Percentiles rank a stretch among this genome's conserved stretches.
Conservation (phyloP, 2,329 filamentous ascomycete species). For the Samsoniella hepiali region DNA sequence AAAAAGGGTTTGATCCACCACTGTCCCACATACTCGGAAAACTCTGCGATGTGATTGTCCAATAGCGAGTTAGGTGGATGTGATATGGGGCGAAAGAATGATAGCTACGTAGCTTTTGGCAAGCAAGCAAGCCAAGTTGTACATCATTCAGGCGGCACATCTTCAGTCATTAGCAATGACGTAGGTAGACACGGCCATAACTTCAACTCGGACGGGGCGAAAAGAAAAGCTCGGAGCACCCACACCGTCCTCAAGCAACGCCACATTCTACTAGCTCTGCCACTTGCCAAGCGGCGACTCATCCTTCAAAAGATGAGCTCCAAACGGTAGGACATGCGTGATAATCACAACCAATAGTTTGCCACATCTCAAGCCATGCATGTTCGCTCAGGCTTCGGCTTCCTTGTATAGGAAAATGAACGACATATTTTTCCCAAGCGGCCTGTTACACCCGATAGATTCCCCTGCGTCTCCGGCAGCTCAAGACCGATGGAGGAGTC, state of each 20-base stretch:
- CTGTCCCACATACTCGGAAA: not conserved
- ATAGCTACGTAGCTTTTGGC: not conserved
- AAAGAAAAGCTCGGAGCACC: not conserved
- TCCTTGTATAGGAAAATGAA: not conserved
- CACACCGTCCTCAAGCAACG: not conserved
- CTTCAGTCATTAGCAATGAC: not conserved
- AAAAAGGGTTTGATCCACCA: conserved; percentile 6
- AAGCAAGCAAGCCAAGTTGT: not conserved
- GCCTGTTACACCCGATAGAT: not conserved
- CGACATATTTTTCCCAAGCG: not conserved
- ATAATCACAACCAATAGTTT: not conserved
- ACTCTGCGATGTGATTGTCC: not conserved
- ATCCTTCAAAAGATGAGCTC: not conserved
- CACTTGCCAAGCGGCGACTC: not conserved
- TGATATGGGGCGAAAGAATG: not conserved
- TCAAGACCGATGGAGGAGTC: not conserved
- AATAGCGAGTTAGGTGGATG: not conserved
- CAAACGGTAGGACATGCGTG: not conserved
- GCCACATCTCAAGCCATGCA: not conserved
- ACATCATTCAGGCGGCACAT: not conserved
- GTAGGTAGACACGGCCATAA: not conserved
- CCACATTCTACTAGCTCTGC: not conserved
- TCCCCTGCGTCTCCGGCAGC: not conserved
- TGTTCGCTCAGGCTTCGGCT: not conserved
- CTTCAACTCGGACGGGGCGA: not conserved